Percentiles rank a stretch among this genome's conserved stretches.
These are phyloP conservation scores for Plasmodium sp. DNA, from an alignment of 169 alveolate species.

Conservation along the genomic window DNA sequence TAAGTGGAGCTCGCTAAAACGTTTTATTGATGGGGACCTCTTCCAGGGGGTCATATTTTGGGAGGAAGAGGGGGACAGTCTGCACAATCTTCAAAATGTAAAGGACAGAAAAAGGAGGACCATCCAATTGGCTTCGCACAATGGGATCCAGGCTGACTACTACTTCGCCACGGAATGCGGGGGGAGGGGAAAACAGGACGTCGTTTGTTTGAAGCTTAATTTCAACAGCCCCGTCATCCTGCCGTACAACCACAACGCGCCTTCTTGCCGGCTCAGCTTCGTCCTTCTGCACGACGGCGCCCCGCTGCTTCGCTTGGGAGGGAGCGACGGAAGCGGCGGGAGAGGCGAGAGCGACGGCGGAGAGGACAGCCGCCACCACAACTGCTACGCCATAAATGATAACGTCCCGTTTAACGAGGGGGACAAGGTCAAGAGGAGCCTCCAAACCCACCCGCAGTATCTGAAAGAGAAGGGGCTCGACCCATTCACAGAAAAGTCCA, in stretches of 20 bases:
- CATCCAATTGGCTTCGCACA: background rate
- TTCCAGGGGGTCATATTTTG: conserved; percentile 16
- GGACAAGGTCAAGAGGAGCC: background rate
- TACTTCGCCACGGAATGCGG: background rate
- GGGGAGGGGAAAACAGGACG: background rate
- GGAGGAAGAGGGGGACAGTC: conserved; percentile 23
- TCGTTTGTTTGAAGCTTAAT: conserved; percentile 19
- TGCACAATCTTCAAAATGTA: conserved; percentile 8
- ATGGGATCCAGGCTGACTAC: conserved; percentile 14
- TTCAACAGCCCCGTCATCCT: conserved; percentile 27
- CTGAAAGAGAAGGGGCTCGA: background rate
- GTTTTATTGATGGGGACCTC: background rate
- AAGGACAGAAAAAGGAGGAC: conserved; percentile 42
- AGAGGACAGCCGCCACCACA: background rate
- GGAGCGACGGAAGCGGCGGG: background rate
- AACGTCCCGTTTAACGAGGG: conserved; percentile 37
- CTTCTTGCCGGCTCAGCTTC: background rate
- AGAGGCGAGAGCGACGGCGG: background rate
- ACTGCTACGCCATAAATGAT: background rate
- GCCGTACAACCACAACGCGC: conserved; percentile 34
- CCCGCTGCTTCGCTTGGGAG: background rate
- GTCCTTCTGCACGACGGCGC: conserved; percentile 37
- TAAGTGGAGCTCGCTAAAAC: background rate
- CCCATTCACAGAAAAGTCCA: background rate
- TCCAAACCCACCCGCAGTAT: background rate